Evolutionary conservation across 768 basidiomycete species (phyloP), one percentile per base, ranked within the genome.

Genomic region (Erythrobasidium yunnanense): DNA sequence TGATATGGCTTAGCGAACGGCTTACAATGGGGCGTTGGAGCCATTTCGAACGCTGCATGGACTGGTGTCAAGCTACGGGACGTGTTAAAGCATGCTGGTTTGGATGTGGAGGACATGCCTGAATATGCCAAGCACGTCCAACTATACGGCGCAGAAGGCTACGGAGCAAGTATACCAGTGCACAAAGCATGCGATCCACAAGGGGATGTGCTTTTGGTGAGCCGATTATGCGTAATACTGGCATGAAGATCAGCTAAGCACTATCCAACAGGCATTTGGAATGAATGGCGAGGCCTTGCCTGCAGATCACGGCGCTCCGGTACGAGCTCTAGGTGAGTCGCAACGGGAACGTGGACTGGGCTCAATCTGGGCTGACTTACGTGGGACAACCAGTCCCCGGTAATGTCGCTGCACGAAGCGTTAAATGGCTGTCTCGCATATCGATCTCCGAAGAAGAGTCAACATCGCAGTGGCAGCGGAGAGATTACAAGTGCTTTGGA

Each of bases 11-110:
- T 63, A 1, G 84, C 85, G 0, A 76, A 81, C 35, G 84, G 84
- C 6, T 80, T 86, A 23, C 79, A 78, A 2, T 86, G 85, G 85
- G 78, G 78, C 22, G 83, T 84, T 65, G 86, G 84, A 20, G 84
- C 84, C n/a, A 81, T 85, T 51, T 82, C 82, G 63, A 87, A 87
- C 73, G 82, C 81, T 70, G 78, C 76, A 65, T 87, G 86, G 86
- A 79, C 79, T 2, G 86, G 86, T 17, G 80, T 81, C 0, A 77
- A 79, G 0, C 74, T 87, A 8, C 78, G 81, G 22, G 82, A 86
- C 60, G 70, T 87, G 29, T 79, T 87, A 18, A n/a, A 32, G 20
- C 47, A 63, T 22, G 60, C 60, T 6, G 60, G 60, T 66, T 75
- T 78, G 8, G 72, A 78, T 42, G 76, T 77, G 2, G 80, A 80